Evolutionary conservation across 2,329 filamentous ascomycete genomes (phyloP), one percentile per base, ranked within the genome.

Genomic region (Parascedosporium putredinis): DNA sequence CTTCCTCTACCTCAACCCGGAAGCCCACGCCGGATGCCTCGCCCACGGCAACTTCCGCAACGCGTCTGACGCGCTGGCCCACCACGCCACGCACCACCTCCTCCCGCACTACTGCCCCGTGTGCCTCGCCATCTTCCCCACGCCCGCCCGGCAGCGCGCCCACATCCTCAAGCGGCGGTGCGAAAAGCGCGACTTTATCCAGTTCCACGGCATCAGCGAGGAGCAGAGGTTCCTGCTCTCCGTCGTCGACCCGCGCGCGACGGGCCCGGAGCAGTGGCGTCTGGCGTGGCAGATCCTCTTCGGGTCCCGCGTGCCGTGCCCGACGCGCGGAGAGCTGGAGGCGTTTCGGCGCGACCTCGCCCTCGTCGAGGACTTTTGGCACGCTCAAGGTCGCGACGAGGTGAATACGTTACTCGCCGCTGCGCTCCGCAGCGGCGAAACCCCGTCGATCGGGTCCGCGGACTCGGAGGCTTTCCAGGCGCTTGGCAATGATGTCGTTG

Each of bases 71-170:
- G 31, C 47, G 6, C 18, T 20, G 25, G 20, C 18, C n/a, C 49
- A 51, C 18, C 43, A 47, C 43, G 12, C 5, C 14, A 31, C 12
- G 16, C 22, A 20, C 33, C 49, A 51, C 33, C 18, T 25, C 2
- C 43, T 34, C 20, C 43, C 49, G 8, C n/a, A 34, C 43, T 51
- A 51, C 36, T 51, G 49, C 25, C 43, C 49, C 24, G 36, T 43
- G n/a, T 51, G 49, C 44, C 34, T 47, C 18, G 23, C 6, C 4
- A 40, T 20, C 6, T 51, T 51, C 24, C 20, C 31, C 1, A 10
- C 34, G 14, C 43, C 24, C 4, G 25, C 34, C 5, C 29, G 29
- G 14, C 29, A 33, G 7, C 43, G 47, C 5, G 20, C 18, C 14
- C 49, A 51, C 25, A 51, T 51, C 49, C 20, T 49, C 5, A 9